These are phyloP conservation scores for Aspergillus arachidicola DNA, from an alignment of 2,329 filamentous ascomycete genomes.

Conservation along the genomic window DNA sequence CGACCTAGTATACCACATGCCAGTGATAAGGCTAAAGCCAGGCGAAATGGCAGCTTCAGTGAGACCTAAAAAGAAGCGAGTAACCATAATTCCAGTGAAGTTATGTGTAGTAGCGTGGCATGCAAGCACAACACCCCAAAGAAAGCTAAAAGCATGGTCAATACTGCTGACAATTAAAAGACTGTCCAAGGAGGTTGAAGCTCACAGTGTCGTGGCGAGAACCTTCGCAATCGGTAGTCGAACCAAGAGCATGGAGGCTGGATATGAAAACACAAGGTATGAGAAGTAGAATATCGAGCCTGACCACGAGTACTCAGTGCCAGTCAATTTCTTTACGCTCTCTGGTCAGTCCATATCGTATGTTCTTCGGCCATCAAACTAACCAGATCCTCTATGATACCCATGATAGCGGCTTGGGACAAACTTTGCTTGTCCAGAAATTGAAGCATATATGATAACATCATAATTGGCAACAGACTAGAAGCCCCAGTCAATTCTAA, in stretches of 20 bases:
- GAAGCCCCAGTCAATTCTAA: not conserved
- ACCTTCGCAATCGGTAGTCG: conserved; percentile 1
- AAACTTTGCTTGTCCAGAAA: conserved; percentile 19
- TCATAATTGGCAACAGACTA: conserved; percentile 13
- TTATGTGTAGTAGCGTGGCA: conserved; percentile 9
- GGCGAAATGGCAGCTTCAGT: conserved; percentile 13
- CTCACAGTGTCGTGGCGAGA: conserved; percentile 1
- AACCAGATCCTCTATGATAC: conserved; percentile 4
- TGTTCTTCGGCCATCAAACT: not conserved
- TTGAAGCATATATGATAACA: conserved; percentile 15
- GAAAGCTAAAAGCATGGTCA: not conserved
- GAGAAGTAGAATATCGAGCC: conserved; percentile 14
- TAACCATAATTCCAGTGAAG: conserved; percentile 12
- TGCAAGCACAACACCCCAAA: conserved; percentile 6
- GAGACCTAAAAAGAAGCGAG: conserved; percentile 12
- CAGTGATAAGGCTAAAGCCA: not conserved
- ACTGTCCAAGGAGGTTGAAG: too few species aligned
- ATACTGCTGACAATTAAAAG: not conserved
- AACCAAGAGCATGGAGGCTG: conserved; percentile 2
- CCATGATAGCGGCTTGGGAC: conserved; percentile 8
- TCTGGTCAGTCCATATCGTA: not conserved
- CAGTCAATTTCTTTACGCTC: not conserved
- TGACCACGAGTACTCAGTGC: conserved; percentile 11
- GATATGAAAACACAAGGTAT: conserved; percentile 9
- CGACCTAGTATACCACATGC: not conserved